A percentile compares a stretch with the other conserved stretches of the same genome.
phyloP scores from a whole-genome alignment of 73 alveolate genomes.

The Effrenium voratum region DNA sequence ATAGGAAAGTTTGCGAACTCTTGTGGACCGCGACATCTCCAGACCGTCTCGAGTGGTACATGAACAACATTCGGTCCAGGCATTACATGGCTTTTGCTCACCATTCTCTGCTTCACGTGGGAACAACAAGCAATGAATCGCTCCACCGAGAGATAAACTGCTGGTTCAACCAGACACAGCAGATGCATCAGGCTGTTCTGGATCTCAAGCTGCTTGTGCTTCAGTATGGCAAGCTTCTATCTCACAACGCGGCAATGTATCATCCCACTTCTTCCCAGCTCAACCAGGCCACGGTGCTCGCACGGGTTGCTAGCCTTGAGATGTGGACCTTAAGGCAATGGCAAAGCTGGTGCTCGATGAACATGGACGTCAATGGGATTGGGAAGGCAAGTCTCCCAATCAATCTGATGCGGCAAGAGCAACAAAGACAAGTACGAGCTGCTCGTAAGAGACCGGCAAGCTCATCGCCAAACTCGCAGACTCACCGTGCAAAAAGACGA shows the following conservation, averaged over 20 bases:
- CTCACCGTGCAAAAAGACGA: no score
- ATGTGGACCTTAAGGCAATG: no score
- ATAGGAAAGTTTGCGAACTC: not conserved
- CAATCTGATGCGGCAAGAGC: no score
- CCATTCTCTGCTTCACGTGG: not conserved
- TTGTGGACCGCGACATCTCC: not conserved
- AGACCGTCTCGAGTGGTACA: slow-evolving; percentile 36
- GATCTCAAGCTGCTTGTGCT: slow-evolving; percentile 3
- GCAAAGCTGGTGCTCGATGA: no score
- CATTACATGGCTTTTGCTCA: not conserved
- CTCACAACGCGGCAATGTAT: slow-evolving; percentile 10
- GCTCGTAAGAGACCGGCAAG: no score
- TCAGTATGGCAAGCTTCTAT: not conserved
- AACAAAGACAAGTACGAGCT: no score
- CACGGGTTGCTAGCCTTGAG: no score
- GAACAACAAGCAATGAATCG: slow-evolving; percentile 45
- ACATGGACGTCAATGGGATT: no score
- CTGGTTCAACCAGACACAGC: slow-evolving; percentile 45
- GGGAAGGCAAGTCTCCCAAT: no score
- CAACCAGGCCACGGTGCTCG: no score
- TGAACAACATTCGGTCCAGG: slow-evolving; percentile 33
- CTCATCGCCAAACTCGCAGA: no score
- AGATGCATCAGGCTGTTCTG: not conserved
- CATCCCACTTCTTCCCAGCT: no score
- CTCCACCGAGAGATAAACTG: slow-evolving; percentile 29